Evolutionary conservation across 2,329 filamentous ascomycete genomes (phyloP), one percentile per base, ranked within the genome.

Genomic region (Penicillium capsulatum): DNA sequence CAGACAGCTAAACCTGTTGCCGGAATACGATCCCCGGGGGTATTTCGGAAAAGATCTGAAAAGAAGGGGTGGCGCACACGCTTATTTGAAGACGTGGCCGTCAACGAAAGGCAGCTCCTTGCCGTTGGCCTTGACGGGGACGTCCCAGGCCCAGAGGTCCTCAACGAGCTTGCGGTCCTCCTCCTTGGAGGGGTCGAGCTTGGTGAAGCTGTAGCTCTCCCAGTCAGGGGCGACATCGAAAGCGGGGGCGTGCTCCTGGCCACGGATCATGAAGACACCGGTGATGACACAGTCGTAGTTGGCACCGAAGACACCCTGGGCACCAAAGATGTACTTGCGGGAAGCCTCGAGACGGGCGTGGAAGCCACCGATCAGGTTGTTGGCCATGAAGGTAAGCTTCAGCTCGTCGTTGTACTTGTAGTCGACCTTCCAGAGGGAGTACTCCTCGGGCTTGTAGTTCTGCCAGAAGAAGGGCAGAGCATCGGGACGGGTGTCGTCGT

Each of bases 351-450:
- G 87, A 78, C 92, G 92, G 69, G 81, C 80, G 76, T 96, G 94
- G 81, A 98, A 95, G 69, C 92, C 92, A 72, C 79, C 90, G 67
- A 98, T 91, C 71, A 97, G 76, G 81, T 98, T 98, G 79, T 85
- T 87, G 59, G 88, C 91, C 92, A 98, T 98, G 86, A 98, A 98
- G 64, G 85, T 86, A 71, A 92, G 76, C 65, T 88, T 96, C 57
- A 98, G 80, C 82, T 98, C 92, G 47, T 95, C 83, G 73, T 96
- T 94, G 80, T 98, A 98, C 83, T 95, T 96, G 83, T 95, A 98
- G 73, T 90, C 84, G 59, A 90, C 75, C 69, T 81, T 82, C 88
- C 89, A 98, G 69, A 98, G 73, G 40, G 89, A 94, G 81, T 92
- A 98, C 73, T 98, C 92, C 53, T 89, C 84, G 58, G 92, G 83